These are phyloP conservation scores for Colletotrichum sp. DNA, from an alignment of 2,329 filamentous ascomycete species.

Conservation along the genomic window DNA sequence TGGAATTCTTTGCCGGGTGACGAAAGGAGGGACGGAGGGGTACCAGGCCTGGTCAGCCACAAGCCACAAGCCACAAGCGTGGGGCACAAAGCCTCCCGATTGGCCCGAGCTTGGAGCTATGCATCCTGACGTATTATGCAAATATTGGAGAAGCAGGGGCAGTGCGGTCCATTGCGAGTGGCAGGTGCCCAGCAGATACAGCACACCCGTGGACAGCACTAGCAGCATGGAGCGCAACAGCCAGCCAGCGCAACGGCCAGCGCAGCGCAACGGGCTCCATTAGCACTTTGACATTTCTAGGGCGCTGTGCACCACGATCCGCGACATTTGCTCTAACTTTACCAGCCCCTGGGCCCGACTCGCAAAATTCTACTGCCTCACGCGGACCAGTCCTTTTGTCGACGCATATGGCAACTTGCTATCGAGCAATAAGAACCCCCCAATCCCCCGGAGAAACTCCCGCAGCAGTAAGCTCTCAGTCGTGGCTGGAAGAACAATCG, in stretches of 20 bases:
- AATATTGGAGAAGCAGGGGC: background rate
- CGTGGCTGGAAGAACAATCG: background rate
- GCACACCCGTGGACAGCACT: background rate
- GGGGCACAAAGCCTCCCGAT: background rate
- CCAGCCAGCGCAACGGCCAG: background rate
- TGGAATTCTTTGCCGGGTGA: background rate
- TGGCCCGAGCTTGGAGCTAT: constrained; percentile 1
- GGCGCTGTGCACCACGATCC: constrained; percentile 21
- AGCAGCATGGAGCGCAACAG: background rate
- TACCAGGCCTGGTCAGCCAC: constrained; percentile 2
- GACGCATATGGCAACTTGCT: background rate
- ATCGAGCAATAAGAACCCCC: background rate
- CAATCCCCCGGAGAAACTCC: background rate
- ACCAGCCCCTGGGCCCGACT: constrained; percentile 15
- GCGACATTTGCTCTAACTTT: constrained; percentile 18
- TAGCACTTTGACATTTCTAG: constrained; percentile 14
- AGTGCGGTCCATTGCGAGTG: background rate
- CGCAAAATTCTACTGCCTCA: background rate
- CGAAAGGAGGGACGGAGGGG: background rate
- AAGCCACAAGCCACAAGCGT: constrained; percentile 8
- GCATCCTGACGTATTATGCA: constrained; percentile 20
- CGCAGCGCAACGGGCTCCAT: background rate
- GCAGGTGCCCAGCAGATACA: background rate
- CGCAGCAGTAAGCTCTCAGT: background rate
- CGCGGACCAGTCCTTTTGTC: background rate